Evolutionary conservation across 2,329 filamentous ascomycete genomes (phyloP), one percentile per base, ranked within the genome.

Genomic region (Talaromyces marneffei): DNA sequence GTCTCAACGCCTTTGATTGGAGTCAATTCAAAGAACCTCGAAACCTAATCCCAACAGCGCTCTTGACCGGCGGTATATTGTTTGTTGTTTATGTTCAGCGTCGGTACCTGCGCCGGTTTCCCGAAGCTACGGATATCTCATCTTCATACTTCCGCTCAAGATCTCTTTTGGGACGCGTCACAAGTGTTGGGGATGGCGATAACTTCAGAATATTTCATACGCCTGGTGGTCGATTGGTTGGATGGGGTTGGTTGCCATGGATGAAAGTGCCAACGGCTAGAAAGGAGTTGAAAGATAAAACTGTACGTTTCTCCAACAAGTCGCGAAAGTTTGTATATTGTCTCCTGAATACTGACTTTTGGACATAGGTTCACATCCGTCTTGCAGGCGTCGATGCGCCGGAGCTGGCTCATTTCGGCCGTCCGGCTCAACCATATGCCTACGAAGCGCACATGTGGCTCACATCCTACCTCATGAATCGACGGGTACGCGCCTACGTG

Each of bases 121-220:
- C 92, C 3, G 87, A 86, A 60, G 85, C 90, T 37, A 81, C 84
- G 25, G 83, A 92, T 71, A 88, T 99, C 67, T 85, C 86, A 53
- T 89, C 91, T 2, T 79, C 81, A 10, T 88, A 87, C 71, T 93
- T 93, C 72, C 85, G 90, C 50, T 86, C 81, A 63, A 83, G 90
- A 67, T 92, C 85, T 67, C 72, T 99, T 44, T 89, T 93, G 68
- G 94, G 94, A 14, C 84, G 84, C 64, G 94, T 97, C 44, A 97
- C 93, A 12, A 92, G 90, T 67, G 94, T 99, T 25, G 94, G 95
- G 44, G 94, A 99, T 81, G 95, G 92, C 3, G 94, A 99, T 75
- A 93, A 93, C 72, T 97, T 99, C 74, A 89, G 94, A 67, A 75
- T 99, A 53, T 99, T 89, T 73, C 94, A 99, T 74, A 97, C 92